Evolutionary conservation across 1,284 basidiomycete species (phyloP), one percentile per base, ranked within the genome.

Genomic region (Abortiporus biennis): DNA sequence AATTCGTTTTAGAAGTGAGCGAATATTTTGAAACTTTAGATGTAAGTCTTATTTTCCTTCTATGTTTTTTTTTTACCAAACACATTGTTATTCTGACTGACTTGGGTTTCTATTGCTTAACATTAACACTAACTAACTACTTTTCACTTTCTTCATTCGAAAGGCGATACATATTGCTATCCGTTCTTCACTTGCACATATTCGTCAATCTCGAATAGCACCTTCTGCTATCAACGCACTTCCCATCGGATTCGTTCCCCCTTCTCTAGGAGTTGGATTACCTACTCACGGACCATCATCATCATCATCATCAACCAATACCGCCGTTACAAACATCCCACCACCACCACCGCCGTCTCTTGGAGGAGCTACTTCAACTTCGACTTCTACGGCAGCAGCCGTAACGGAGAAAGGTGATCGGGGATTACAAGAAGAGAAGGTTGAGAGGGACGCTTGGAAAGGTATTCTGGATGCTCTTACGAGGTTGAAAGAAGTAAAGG

Each of bases 21-120:
- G 83, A 87, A 55, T 90, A 88, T 61, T 90, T 89, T 56, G 78
- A 88, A 51, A 77, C 80, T 20, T 68, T 90, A 6, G 81, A 90
- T 57, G 87, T 89, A 54, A 51, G 80, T 70, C 15, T 8, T 29
- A n/a, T 29, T 9, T 22, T 27, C 21, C 17, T 17, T 19, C 22
- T 15, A 16, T 15, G 13, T 11, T 43, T 34, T 25, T 38, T 29
- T 15, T 38, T n/a, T n/a, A n/a, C n/a, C n/a, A n/a, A n/a, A n/a
- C n/a, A 40, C 42, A 23, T 36, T 17, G 19, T 6, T 31, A n/a
- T n/a, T n/a, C n/a, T n/a, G n/a, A n/a, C n/a, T n/a, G n/a, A n/a
- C n/a, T n/a, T n/a, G n/a, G n/a, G n/a, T n/a, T n/a, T n/a, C n/a
- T n/a, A n/a, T n/a, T n/a, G n/a, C n/a, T n/a, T n/a, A n/a, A n/a